Evolutionary conservation across 768 basidiomycete genomes (phyloP).

Genomic region (Termitomyces sp.): DNA sequence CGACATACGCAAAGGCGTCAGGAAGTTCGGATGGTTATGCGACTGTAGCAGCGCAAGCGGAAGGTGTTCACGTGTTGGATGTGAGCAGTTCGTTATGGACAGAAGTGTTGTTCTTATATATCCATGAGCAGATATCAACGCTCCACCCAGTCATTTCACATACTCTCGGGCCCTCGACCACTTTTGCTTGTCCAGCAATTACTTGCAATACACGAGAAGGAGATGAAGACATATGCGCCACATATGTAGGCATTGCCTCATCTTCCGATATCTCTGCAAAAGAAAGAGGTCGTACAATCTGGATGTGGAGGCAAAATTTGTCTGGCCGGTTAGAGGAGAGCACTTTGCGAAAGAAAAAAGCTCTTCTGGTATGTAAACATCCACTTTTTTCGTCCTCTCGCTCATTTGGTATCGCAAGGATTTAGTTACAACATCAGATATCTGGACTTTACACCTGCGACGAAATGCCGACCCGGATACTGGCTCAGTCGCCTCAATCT

Average conservation of each 20-base stretch:
- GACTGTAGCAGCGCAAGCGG: constrained; percentile 64
- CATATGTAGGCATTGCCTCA: constrained; percentile 48
- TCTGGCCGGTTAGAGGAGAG: constrained; percentile 27
- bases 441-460: constrained; percentile 21
- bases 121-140: constrained; percentile 42
- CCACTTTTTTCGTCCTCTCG: constrained; percentile 2
- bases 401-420: constrained; percentile 13
- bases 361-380: constrained; percentile 1
- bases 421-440: constrained; percentile 39
- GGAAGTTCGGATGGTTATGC: constrained; percentile 48
- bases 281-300: constrained; percentile 45
- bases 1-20: constrained; percentile 26
- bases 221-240: constrained; percentile 37
- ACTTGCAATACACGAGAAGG: constrained; percentile 30
- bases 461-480: constrained; percentile 17
- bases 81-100: constrained; percentile 33
- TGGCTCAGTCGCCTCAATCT: constrained; percentile 26
- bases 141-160: constrained; percentile 65
- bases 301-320: constrained; percentile 57
- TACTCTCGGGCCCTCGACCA: constrained; percentile 61
- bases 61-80: constrained; percentile 73
- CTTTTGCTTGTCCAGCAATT: constrained; percentile 56
- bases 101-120: not conserved
- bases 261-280: constrained; percentile 39
- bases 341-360: constrained; percentile 33